Conservation (phyloP, 169 alveolate genomes). For the Plasmodium fragile region DNA sequence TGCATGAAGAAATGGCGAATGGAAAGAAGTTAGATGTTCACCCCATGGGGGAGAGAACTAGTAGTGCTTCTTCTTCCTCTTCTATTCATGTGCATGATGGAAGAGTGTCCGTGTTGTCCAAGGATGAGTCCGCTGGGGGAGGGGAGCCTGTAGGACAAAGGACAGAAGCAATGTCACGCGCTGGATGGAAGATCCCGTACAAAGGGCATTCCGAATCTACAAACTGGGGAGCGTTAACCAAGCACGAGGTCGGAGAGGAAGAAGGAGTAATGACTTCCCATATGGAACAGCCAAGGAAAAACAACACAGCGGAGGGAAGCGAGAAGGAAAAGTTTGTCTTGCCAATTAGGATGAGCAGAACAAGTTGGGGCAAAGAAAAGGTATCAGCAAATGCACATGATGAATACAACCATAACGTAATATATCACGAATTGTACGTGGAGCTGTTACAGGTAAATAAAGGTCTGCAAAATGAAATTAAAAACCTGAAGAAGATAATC, state of each 20-base stretch:
- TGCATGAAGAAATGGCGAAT: neutral
- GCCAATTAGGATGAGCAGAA: neutral
- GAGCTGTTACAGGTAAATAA: constrained; percentile 62
- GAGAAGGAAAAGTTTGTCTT: neutral
- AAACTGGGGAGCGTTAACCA: neutral
- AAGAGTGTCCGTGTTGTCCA: neutral
- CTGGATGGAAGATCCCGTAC: neutral
- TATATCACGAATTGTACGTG: constrained; percentile 70
- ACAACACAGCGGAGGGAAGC: neutral
- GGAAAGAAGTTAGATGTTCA: neutral
- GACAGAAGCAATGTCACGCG: neutral
- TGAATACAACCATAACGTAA: constrained; percentile 56
- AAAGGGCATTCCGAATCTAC: neutral
- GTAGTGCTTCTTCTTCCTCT: neutral
- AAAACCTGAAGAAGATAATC: constrained; percentile 33
- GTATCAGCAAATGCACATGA: neutral
- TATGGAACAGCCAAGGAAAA: neutral
- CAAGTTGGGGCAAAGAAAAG: neutral
- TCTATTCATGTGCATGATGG: neutral
- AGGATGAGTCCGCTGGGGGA: neutral
- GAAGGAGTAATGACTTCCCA: neutral
- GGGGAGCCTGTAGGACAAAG: neutral
- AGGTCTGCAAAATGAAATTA: constrained; percentile 45
- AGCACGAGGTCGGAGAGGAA: neutral
- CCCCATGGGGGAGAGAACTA: neutral